Conservation (phyloP, 805 yeast species). For the Ogataea trehalophila region DNA sequence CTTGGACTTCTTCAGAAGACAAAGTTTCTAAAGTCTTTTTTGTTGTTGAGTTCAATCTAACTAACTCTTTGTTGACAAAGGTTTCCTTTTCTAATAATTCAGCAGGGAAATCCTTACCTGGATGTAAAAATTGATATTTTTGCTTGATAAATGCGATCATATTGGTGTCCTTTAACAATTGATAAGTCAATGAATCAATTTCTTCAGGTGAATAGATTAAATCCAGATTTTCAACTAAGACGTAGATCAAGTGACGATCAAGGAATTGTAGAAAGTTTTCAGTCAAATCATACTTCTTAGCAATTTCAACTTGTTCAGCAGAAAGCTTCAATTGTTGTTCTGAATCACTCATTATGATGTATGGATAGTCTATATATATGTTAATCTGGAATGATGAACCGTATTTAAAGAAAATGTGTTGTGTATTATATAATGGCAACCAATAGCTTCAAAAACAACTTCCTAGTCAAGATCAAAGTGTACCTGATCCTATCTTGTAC, state of each 20-base stretch:
- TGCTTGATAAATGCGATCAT: slow-evolving; percentile 48
- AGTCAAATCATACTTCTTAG: slow-evolving; percentile 50
- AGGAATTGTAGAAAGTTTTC: slow-evolving; percentile 50
- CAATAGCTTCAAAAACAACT: no score
- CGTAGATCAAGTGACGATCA: slow-evolving; percentile 57
- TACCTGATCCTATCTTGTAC: no score
- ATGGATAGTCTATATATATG: background rate
- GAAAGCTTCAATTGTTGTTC: slow-evolving; percentile 12
- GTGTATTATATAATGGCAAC: no score
- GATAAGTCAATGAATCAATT: slow-evolving; percentile 44
- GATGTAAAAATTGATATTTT: slow-evolving; percentile 39
- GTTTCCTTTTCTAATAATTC: slow-evolving; percentile 37
- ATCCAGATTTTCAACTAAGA: slow-evolving; percentile 44
- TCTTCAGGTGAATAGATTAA: slow-evolving; percentile 36
- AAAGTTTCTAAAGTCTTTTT: slow-evolving; percentile 41
- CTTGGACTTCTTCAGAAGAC: slow-evolving; percentile 46
- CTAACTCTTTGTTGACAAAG: slow-evolving; percentile 35
- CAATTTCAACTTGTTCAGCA: slow-evolving; percentile 35
- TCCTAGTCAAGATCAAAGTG: no score
- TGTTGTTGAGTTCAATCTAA: slow-evolving; percentile 37
- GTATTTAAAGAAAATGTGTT: background rate
- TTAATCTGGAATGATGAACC: background rate
- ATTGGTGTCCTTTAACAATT: slow-evolving; percentile 52
- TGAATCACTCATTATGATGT: slow-evolving; percentile 1
- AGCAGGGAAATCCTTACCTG: slow-evolving; percentile 35